Base-by-base conservation (phyloP, 2,329 filamentous ascomycete species). In the Aspergillus jensenii region DNA sequence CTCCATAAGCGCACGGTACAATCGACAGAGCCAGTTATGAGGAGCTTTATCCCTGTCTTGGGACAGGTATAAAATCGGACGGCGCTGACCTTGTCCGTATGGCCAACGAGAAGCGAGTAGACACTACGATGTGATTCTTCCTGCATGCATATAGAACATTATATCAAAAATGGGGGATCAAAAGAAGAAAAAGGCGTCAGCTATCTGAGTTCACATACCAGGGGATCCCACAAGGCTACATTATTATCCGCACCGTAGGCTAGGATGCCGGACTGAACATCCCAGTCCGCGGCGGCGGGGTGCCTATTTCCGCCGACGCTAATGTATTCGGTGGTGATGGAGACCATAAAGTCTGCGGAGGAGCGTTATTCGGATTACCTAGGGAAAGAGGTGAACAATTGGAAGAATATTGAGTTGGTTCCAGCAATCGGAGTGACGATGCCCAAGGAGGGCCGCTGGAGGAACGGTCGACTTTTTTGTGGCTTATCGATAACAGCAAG, bases 181-280 rank as follows among this genome's bases (percentile, higher is more conserved):
- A 31, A 9, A 31, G 27, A 9, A 9, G 3, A 9, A 46, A 21
- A n/a, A 27, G 14, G 27, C 6, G 33, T 31, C 27, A 47, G 15
- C 19, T n/a, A 11, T 9, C 8, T 23, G 25, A 3, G 12, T 37
- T 4, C 7, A 56, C 87, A 76, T 81, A 93, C 90, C 71, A 82
- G 75, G 56, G 92, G 92, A 71, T 87, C 81, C 95, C 95, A 99
- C 41, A 98, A 72, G 44, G 92, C 93, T 66, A 99, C 84, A 76
- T 95, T 95, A 66, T 88, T 87, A 75, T 96, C 91, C 8, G 93
- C 89, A 33, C 95, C 95, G 78, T 91, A 99, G 31, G 92, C 95
- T 54, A 99, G 81, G 45, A 92, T 72, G 9, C 89, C 90, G 19
- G 79, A 79, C 62, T 82, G 78, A 19, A 77, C 71, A 70, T 90